A percentile compares a stretch with the other conserved stretches of the same genome.
Evolutionary conservation across 768 basidiomycete genomes (phyloP).

Genomic region (Rhizopogon vesiculosus): DNA sequence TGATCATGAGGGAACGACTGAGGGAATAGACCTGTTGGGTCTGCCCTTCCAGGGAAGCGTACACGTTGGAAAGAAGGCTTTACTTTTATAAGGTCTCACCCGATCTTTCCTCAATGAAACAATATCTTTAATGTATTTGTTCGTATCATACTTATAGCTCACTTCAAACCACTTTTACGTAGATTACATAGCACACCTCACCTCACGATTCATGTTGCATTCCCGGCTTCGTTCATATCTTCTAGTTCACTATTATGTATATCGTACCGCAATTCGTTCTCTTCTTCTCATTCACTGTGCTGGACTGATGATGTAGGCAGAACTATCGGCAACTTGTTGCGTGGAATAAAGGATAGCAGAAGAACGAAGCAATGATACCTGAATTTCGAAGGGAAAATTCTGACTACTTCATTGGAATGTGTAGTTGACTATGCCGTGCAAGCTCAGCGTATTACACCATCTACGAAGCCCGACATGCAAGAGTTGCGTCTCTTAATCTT

Average conservation of each 20-base stretch:
- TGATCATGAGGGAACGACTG: slow-evolving; percentile 8
- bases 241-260: background rate
- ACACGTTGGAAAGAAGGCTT: slow-evolving; percentile 52
- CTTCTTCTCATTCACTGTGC: background rate
- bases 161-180: background rate
- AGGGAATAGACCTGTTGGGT: slow-evolving; percentile 47
- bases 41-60: slow-evolving; percentile 69
- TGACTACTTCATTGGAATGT: background rate
- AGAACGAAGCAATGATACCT: background rate
- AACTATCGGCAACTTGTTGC: background rate
- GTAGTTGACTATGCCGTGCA: background rate
- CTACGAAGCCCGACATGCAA: no score
- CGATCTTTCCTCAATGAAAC: background rate
- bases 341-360: background rate
- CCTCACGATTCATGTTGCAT: background rate
- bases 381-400: background rate
- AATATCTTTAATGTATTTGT: background rate
- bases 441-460: no score
- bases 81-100: background rate
- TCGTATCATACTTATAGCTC: background rate
- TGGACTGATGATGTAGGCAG: background rate
- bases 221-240: background rate
- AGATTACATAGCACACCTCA: background rate
- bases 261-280: background rate
- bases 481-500: no score